These are phyloP conservation scores for Polytrichum commune DNA, from an alignment of 225 moss, liverwort and hornwort genomes.

Conservation along the genomic window DNA sequence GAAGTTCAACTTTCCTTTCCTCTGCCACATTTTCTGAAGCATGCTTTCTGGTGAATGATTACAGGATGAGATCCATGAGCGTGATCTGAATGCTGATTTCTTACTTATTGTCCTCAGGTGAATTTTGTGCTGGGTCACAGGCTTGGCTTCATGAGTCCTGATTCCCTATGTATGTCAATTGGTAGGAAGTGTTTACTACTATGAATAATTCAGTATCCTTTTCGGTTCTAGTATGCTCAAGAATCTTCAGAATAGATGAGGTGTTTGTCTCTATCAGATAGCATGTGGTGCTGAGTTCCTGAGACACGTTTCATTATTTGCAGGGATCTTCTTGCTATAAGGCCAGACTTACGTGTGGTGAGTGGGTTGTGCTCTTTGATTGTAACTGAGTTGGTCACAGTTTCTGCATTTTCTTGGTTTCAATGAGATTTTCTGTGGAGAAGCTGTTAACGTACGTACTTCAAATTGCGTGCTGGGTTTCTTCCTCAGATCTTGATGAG, in stretches of 20 bases:
- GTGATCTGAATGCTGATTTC: slow-evolving; percentile 92
- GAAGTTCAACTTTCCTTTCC: not conserved
- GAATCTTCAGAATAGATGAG: too few species aligned
- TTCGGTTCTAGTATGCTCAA: too few species aligned
- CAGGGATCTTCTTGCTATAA: slow-evolving; percentile 86
- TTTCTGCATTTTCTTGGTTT: not conserved
- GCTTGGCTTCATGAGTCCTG: slow-evolving; percentile 12
- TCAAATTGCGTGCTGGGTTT: not conserved
- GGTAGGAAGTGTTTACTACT: too few species aligned
- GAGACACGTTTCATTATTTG: slow-evolving; percentile 17
- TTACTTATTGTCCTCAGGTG: slow-evolving; percentile 78
- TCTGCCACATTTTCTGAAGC: not conserved
- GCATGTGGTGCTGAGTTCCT: slow-evolving; percentile 6
- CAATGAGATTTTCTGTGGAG: not conserved
- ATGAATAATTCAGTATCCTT: too few species aligned
- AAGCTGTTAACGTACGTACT: not conserved
- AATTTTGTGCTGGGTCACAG: slow-evolving; percentile 10
- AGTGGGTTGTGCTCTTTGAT: slow-evolving; percentile 23
- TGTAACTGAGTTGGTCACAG: not conserved
- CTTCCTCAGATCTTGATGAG: slow-evolving; percentile 90
- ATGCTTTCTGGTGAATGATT: slow-evolving; percentile 55
- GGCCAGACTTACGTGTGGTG: slow-evolving; percentile 86
- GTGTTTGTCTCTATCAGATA: not conserved
- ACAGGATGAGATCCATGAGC: slow-evolving; percentile 98
- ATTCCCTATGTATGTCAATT: slow-evolving; percentile 12